Evolutionary conservation across 805 yeast genomes (phyloP), one percentile per base, ranked within the genome.

Genomic region (Suhomyces sp.): DNA sequence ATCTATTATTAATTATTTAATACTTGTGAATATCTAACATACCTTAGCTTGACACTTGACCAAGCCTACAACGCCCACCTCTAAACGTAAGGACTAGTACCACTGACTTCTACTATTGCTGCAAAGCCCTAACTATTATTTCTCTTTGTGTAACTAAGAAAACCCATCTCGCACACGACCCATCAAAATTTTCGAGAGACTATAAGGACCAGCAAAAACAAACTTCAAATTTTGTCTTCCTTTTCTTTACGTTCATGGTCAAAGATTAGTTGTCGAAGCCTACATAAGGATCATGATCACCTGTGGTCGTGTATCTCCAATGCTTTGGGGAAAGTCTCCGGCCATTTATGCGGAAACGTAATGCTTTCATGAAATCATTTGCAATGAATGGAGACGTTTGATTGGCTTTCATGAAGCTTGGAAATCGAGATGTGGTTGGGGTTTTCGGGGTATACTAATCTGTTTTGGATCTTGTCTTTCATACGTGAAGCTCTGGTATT

Each of bases 281-380:
- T 60, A 59, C 86, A 69, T 45, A 77, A 70, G 72, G 78, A 66
- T 43, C 36, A 28, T 33, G 36, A 19, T 30, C 36, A 29, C 28
- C 36, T 29, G 14, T 37, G n/a, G n/a, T n/a, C n/a, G n/a, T n/a
- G n/a, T n/a, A n/a, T 50, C 50, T 43, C 34, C 40, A 46, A 58
- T 58, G 83, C 83, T 79, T 81, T 75, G 87, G 88, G 88, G 88
- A 81, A 81, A 81, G 88, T 81, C 88, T 81, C 88, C 88, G 77
- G 84, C 84, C 84, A 63, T 58, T 36, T 58, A 64, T 67, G 78
- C 83, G 88, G 88, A 79, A 80, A 81, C 73, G 72, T 51, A 58
- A 51, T 59, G 66, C 50, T 43, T 43, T 49, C 51, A 50, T 48
- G 51, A 38, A 49, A 49, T 46, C 60, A 51, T 46, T 60, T 50